Percentiles rank a stretch among this genome's conserved stretches.
Evolutionary conservation across 495 filamentous ascomycete species (phyloP).

Genomic region (Wilcoxina mikolae): DNA sequence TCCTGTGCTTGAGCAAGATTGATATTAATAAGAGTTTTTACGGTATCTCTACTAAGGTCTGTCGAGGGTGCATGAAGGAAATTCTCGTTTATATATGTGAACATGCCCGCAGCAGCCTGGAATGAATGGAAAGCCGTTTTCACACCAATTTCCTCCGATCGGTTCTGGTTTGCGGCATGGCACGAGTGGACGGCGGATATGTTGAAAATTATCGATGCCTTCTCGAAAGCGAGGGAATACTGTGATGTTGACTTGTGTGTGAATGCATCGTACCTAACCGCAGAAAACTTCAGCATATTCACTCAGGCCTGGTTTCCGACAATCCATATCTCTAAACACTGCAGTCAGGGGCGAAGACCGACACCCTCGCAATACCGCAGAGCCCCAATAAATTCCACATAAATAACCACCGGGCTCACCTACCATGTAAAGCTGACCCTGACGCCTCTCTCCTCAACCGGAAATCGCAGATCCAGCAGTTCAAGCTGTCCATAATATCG

Average conservation of each 20-base stretch:
- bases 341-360: not conserved
- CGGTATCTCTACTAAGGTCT: slow-evolving; percentile 83
- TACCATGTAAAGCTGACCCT: slow-evolving; percentile 98
- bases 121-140: slow-evolving; percentile 98
- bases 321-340: too few relatives aligned
- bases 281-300: not conserved
- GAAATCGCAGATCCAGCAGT: slow-evolving; percentile 83
- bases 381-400: not conserved
- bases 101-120: slow-evolving; percentile 96
- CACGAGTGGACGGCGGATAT: slow-evolving; percentile 94
- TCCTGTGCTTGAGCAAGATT: slow-evolving; percentile 94
- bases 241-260: slow-evolving; percentile 91
- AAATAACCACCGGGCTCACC: slow-evolving; percentile 11
- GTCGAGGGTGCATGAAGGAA: slow-evolving; percentile 93
- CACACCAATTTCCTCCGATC: slow-evolving; percentile 77
- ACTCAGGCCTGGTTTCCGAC: too few relatives aligned
- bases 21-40: slow-evolving; percentile 82
- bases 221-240: slow-evolving; percentile 93
- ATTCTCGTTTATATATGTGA: slow-evolving; percentile 99
- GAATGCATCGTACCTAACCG: slow-evolving; percentile 84
- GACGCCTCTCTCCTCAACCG: slow-evolving; percentile 95
- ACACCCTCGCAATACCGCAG: not conserved
- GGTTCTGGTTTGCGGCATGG: slow-evolving; percentile 84
- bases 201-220: slow-evolving; percentile 98
- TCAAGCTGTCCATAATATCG: slow-evolving; percentile 97